These are phyloP conservation scores for Herpotrichia juniperi DNA, from an alignment of 2,329 filamentous ascomycete species.

Conservation along the genomic window DNA sequence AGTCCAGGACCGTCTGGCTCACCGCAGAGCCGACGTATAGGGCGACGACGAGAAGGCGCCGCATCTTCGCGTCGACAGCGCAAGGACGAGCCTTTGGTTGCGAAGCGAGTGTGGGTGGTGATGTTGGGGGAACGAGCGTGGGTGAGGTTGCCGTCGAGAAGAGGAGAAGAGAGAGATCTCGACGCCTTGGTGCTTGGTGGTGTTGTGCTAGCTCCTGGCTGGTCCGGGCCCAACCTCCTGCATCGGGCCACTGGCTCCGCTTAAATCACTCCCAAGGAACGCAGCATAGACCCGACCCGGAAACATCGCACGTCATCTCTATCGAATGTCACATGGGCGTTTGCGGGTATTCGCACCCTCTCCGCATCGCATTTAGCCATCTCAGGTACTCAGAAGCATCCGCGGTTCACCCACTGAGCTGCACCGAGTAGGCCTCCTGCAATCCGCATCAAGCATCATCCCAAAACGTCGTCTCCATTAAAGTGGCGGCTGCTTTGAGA, in stretches of 20 bases:
- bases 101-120: constrained; percentile 7
- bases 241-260: too few relatives aligned
- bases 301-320: not conserved
- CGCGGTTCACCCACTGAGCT: too few relatives aligned
- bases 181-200: not conserved
- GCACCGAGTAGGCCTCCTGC: too few relatives aligned
- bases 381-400: too few relatives aligned
- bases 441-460: not conserved
- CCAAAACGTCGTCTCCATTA: not conserved
- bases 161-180: too few relatives aligned
- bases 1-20: constrained; percentile 23
- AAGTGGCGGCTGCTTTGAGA: too few relatives aligned
- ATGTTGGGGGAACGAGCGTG: not conserved
- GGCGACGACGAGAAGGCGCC: constrained; percentile 2
- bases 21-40: not conserved
- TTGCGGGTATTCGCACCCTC: not conserved
- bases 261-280: not conserved
- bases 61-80: constrained; percentile 8
- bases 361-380: too few relatives aligned
- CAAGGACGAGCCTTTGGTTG: not conserved
- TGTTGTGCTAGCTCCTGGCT: not conserved
- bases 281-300: too few relatives aligned
- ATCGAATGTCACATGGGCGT: not conserved
- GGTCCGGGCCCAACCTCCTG: too few relatives aligned
- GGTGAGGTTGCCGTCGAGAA: not conserved